phyloP scores from a whole-genome alignment of 257 asterid genomes.

The Fraxinus anomala region DNA sequence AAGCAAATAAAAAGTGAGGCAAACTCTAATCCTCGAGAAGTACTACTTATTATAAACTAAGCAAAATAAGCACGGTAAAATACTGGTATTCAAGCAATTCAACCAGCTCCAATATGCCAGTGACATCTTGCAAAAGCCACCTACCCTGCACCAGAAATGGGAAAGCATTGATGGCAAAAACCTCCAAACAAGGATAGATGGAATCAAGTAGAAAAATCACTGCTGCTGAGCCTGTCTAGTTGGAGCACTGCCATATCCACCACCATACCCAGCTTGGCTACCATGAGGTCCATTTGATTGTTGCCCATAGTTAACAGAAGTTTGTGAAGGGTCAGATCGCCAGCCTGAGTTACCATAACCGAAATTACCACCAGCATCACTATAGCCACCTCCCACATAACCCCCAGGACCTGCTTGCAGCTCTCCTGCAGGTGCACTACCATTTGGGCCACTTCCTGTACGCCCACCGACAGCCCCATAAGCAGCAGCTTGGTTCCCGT shows the following conservation, averaged over 20 bases:
- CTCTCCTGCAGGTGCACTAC: conserved; percentile 37
- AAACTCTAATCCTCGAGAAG: conserved; percentile 49
- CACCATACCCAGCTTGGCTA: conserved; percentile 53
- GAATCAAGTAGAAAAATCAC: conserved; percentile 28
- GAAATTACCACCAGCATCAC: conserved; percentile 51
- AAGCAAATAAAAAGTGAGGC: conserved; percentile 40
- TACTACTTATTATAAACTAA: conserved; percentile 59
- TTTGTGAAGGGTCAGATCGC: conserved; percentile 51
- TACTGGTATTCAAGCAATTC: conserved; percentile 55
- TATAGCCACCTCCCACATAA: conserved; percentile 48
- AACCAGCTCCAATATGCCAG: conserved; percentile 44
- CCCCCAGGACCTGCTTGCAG: conserved; percentile 42
- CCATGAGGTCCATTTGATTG: conserved; percentile 46
- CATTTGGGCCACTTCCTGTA: conserved; percentile 58
- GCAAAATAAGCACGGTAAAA: conserved; percentile 48
- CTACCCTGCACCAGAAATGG: conserved; percentile 40
- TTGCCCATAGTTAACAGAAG: conserved; percentile 42
- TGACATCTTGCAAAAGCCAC: conserved; percentile 47
- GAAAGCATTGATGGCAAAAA: conserved; percentile 29
- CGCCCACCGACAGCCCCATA: conserved; percentile 78
- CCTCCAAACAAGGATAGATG: conserved; percentile 21
- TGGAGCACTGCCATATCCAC: conserved; percentile 47
- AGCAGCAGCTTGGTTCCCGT: conserved; percentile 43
- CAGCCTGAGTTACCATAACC: conserved; percentile 51
- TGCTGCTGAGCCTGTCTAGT: conserved; percentile 51